Base-by-base conservation (phyloP, 805 yeast species). In the Lachancea nothofagi region DNA sequence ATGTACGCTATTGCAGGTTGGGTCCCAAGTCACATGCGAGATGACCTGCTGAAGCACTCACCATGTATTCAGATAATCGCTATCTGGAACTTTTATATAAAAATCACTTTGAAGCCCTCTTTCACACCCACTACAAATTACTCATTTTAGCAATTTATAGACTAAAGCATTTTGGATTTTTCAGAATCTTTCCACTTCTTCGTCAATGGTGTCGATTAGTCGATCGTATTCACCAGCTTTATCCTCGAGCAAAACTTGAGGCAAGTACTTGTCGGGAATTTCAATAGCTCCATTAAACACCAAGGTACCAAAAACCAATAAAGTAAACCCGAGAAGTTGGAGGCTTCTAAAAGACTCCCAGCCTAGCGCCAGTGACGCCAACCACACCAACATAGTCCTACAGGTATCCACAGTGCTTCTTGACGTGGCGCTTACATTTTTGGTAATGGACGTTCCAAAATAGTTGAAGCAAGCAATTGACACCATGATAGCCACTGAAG, bases 381-480 rank as follows among this genome's bases (percentile, higher is more conserved):
- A 27, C 94, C 94, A 84, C 13, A 84, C 89, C 20, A 81, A 60
- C 18, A 83, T 61, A 0, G 93, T 83, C 47, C 94, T 70, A 43
- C 83, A 79, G 0, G 88, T 79, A 53, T 84, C 94, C 36, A 84
- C 74, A 2, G 93, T 84, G 17, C 87, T 78, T 53, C 93, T 69
- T 2, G 89, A 71, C 1, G 94, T 83, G 24, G 94, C 93, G 38
- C 83, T 78, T 34, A 83, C 55, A 33, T 64, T 62, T 36, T 74
- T 69, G 2, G 94, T 84, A 27, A 84, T 64, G 7, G 85, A 71
- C 28, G 83, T 71, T 2, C 94, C 94, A 50, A 78, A 78, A 57
- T 70, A 79, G 59, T 84, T 84, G 71, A 84, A 84, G 4, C 71
- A 51, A 2, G 87, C 76, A 45, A 84, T 83, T 7, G 83, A 80